These are phyloP conservation scores for Opeltia flavorubescens DNA, from an alignment of 495 filamentous ascomycete species.

Conservation along the genomic window DNA sequence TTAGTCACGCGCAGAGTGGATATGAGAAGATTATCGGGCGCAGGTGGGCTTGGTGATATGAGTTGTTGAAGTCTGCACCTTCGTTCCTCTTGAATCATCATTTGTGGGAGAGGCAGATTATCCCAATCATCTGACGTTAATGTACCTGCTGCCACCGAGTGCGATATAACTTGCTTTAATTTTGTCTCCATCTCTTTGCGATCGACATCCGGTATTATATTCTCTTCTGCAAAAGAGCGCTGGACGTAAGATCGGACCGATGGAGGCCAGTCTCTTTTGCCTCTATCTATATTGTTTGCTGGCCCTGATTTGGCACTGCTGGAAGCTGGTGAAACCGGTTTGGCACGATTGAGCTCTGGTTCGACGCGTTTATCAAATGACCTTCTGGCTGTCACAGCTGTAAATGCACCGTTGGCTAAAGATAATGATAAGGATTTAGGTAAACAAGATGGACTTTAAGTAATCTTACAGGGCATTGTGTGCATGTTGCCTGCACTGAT, in stretches of 20 bases:
- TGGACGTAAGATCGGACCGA: constrained; percentile 72
- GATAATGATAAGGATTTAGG: too few relatives aligned
- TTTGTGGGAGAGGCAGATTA: constrained; percentile 69
- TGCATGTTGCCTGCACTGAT: too few relatives aligned
- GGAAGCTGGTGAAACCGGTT: constrained; percentile 10
- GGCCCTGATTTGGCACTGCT: constrained; percentile 15
- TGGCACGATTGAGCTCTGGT: neutral
- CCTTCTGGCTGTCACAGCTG: too few relatives aligned
- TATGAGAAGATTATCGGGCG: constrained; percentile 15
- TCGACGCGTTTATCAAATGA: too few relatives aligned
- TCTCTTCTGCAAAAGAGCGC: constrained; percentile 62
- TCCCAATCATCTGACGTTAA: constrained; percentile 72
- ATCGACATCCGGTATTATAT: constrained; percentile 48
- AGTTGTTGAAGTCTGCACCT: constrained; percentile 25
- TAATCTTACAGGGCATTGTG: too few relatives aligned
- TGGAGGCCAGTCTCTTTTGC: constrained; percentile 57
- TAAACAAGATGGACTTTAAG: too few relatives aligned
- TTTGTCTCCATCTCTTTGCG: constrained; percentile 65
- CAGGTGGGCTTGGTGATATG: constrained; percentile 20
- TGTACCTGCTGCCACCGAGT: constrained; percentile 53
- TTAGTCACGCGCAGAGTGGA: constrained; percentile 15
- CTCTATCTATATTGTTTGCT: constrained; percentile 20
- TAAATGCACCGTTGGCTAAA: too few relatives aligned
- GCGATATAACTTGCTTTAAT: constrained; percentile 71
- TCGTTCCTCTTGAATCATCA: constrained; percentile 67